phyloP scores from a whole-genome alignment of 2,329 filamentous ascomycete genomes.

The Lojkania enalia region DNA sequence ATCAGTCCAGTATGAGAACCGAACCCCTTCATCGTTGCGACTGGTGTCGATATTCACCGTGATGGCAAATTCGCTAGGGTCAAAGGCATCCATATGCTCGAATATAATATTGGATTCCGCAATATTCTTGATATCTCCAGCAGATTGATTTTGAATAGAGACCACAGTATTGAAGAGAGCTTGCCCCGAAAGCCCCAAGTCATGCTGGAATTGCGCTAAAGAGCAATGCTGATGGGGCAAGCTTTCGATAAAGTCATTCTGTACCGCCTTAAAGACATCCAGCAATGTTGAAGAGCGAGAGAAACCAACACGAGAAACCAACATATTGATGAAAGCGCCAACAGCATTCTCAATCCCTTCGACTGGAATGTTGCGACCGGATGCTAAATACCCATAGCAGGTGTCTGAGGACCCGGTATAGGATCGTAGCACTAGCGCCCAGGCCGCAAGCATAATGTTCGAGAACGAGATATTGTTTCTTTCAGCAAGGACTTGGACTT shows the following conservation, averaged over 20 bases:
- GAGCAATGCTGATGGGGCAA: slow-evolving; percentile 40
- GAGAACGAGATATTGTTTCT: slow-evolving; percentile 33
- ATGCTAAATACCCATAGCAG: slow-evolving; percentile 44
- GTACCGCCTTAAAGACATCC: slow-evolving; percentile 30
- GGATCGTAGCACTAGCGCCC: slow-evolving; percentile 35
- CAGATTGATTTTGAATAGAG: slow-evolving; percentile 35
- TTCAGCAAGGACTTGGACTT: slow-evolving; percentile 35
- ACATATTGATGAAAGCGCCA: slow-evolving; percentile 52
- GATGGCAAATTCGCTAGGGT: slow-evolving; percentile 39
- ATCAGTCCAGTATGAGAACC: slow-evolving; percentile 40
- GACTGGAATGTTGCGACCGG: slow-evolving; percentile 50
- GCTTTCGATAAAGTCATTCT: slow-evolving; percentile 37
- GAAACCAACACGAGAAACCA: slow-evolving; percentile 30
- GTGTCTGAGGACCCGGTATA: slow-evolving; percentile 37
- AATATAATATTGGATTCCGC: slow-evolving; percentile 26
- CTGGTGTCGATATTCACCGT: slow-evolving; percentile 39
- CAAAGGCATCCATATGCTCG: slow-evolving; percentile 32
- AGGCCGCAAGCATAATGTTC: slow-evolving; percentile 37
- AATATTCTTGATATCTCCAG: slow-evolving; percentile 6
- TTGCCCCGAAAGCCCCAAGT: slow-evolving; percentile 39
- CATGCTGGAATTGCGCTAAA: slow-evolving; percentile 53
- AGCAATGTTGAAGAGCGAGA: slow-evolving; percentile 19
- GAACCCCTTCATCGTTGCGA: slow-evolving; percentile 32
- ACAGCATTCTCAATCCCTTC: slow-evolving; percentile 51
- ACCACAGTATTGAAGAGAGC: slow-evolving; percentile 55